Evolutionary conservation across 176 grass and related monocot species (phyloP).

Genomic region (Zizania latifolia): DNA sequence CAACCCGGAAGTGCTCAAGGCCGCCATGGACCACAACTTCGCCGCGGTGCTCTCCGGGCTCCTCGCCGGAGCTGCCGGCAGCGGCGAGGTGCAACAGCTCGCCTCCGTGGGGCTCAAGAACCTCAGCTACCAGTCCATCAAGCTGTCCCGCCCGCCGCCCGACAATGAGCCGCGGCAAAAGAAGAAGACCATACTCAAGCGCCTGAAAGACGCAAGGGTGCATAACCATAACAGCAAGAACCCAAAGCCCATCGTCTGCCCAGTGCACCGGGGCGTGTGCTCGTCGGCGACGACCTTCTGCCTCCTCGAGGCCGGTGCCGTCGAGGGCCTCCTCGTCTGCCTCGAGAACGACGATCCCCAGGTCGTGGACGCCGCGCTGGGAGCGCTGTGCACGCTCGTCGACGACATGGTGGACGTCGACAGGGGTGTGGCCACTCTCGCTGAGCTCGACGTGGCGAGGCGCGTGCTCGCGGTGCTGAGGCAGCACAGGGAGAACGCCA

Average conservation of each 20-base stretch:
- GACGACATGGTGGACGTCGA: conserved; percentile 69
- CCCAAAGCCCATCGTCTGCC: conserved; percentile 30
- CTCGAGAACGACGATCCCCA: conserved; percentile 50
- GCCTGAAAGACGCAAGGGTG: conserved; percentile 40
- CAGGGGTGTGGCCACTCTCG: conserved; percentile 45
- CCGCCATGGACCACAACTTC: conserved; percentile 45
- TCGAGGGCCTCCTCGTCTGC: conserved; percentile 57
- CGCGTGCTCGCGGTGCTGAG: conserved; percentile 49
- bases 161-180: conserved; percentile 36
- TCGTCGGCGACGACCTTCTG: conserved; percentile 49
- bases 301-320: conserved; percentile 45
- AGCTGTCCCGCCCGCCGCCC: conserved; percentile 48
- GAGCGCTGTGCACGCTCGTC: conserved; percentile 66
- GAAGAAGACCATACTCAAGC: conserved; percentile 47
- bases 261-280: conserved; percentile 69
- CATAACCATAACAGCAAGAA: conserved; percentile 29
- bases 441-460: conserved; percentile 29
- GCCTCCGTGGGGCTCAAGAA: conserved; percentile 68
- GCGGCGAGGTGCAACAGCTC: conserved; percentile 60
- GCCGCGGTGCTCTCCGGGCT: conserved; percentile 52
- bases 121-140: conserved; percentile 69
- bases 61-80: conserved; percentile 31
- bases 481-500: conserved; percentile 52
- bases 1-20: conserved; percentile 55
- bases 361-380: conserved; percentile 57